phyloP scores from a whole-genome alignment of 139 green algal species.

The Ettlia oleoabundans region DNA sequence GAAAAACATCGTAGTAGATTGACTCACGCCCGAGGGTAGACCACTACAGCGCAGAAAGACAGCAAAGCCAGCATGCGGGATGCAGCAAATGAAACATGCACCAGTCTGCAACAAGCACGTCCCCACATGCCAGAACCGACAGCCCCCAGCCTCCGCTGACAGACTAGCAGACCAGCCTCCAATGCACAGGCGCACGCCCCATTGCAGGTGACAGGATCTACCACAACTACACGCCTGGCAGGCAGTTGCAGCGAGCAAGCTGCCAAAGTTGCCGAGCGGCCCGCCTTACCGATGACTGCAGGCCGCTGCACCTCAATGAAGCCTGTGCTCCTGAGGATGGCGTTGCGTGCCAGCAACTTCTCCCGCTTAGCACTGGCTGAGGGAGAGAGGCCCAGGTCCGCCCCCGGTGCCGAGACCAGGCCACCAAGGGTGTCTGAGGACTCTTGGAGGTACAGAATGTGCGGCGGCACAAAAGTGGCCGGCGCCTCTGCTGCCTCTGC shows the following conservation, averaged over 20 bases:
- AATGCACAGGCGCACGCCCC: background rate
- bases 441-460: slow-evolving; percentile 46
- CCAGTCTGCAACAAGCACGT: too few species aligned
- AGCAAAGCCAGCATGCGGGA: too few species aligned
- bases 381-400: slow-evolving; percentile 41
- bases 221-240: too few species aligned
- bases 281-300: background rate
- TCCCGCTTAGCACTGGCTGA: slow-evolving; percentile 49
- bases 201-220: background rate
- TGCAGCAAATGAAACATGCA: too few species aligned
- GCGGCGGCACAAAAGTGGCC: slow-evolving; percentile 53
- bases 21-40: too few species aligned
- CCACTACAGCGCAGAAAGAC: too few species aligned
- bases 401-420: background rate
- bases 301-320: slow-evolving; percentile 55
- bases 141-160: too few species aligned
- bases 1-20: too few species aligned
- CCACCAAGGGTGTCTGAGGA: background rate
- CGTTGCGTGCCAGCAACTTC: slow-evolving; percentile 56
- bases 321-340: slow-evolving; percentile 61
- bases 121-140: too few species aligned
- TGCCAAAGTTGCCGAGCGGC: too few species aligned
- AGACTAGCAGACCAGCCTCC: too few species aligned
- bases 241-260: too few species aligned
- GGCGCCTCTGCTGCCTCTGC: background rate